Evolutionary conservation across 305 asterid genomes (phyloP).

Genomic region (Fraxinus angustifolia): DNA sequence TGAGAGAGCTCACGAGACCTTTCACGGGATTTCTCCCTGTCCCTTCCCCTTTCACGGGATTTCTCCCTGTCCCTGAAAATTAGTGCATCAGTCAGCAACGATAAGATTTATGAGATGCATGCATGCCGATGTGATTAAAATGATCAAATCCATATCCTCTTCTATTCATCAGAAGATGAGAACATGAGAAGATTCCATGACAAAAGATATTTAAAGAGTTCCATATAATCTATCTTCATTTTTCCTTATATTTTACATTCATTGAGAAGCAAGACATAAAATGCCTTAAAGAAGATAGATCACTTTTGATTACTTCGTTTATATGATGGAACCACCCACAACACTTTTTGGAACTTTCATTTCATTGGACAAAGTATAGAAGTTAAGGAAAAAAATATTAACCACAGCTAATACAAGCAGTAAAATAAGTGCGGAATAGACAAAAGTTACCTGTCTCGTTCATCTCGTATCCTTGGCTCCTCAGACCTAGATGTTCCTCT

Average conservation of each 20-base stretch:
- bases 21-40: conserved; percentile 42
- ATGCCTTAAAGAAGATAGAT: background rate
- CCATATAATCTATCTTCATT: background rate
- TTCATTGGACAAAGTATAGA: background rate
- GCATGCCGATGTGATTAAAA: background rate
- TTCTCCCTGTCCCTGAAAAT: conserved; percentile 58
- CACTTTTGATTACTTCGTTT: background rate
- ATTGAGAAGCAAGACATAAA: background rate
- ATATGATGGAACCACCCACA: background rate
- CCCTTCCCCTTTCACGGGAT: conserved; percentile 22
- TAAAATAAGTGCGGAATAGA: background rate
- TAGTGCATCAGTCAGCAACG: conserved; percentile 3
- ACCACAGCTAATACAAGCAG: background rate
- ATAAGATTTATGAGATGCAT: background rate
- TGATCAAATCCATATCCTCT: background rate
- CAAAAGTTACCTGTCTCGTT: conserved; percentile 56
- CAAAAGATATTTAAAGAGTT: background rate
- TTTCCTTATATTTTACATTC: background rate
- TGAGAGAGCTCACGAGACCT: conserved; percentile 39
- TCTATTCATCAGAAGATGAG: background rate
- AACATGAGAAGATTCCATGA: background rate
- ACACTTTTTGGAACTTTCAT: background rate
- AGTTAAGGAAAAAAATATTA: background rate
- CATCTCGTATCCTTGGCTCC: conserved; percentile 81
- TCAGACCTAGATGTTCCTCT: conserved; percentile 82